Percentiles rank a stretch among this genome's conserved stretches.
Evolutionary conservation across 192 early-diverging fungal species (phyloP).

Genomic region (Geranomyces michiganensis): DNA sequence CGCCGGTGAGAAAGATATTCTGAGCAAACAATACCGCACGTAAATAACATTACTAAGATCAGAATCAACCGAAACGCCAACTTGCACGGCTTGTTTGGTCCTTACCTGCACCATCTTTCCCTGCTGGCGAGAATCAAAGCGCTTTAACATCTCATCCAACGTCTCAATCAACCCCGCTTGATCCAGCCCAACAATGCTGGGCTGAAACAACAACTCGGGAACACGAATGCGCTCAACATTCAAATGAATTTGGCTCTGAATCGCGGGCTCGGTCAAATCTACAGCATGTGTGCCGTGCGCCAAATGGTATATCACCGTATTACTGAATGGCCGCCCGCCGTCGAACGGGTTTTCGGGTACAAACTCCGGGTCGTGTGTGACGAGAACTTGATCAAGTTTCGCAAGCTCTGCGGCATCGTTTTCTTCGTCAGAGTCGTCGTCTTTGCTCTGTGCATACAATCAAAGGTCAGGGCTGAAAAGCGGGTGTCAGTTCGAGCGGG

Average conservation of each 20-base stretch:
- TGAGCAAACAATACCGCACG: constrained; percentile 17
- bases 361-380: constrained; percentile 75
- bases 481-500: background rate
- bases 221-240: constrained; percentile 91
- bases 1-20: constrained; percentile 81
- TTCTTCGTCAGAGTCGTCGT: constrained; percentile 82
- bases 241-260: constrained; percentile 79
- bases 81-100: background rate
- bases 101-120: constrained; percentile 57
- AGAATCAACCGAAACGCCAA: too few relatives aligned
- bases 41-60: background rate
- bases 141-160: constrained; percentile 34
- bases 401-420: constrained; percentile 69
- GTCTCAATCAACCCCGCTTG: constrained; percentile 84
- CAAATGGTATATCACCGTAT: constrained; percentile 75
- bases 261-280: constrained; percentile 50
- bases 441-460: constrained; percentile 68
- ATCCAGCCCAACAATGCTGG: constrained; percentile 81
- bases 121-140: constrained; percentile 30
- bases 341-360: constrained; percentile 72
- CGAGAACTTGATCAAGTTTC: constrained; percentile 72
- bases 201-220: constrained; percentile 90
- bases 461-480: background rate
- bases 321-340: constrained; percentile 58
- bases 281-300: constrained; percentile 62